Base-by-base conservation (phyloP, 1,284 basidiomycete species). In the Anthracocystis panici-leucophaei region DNA sequence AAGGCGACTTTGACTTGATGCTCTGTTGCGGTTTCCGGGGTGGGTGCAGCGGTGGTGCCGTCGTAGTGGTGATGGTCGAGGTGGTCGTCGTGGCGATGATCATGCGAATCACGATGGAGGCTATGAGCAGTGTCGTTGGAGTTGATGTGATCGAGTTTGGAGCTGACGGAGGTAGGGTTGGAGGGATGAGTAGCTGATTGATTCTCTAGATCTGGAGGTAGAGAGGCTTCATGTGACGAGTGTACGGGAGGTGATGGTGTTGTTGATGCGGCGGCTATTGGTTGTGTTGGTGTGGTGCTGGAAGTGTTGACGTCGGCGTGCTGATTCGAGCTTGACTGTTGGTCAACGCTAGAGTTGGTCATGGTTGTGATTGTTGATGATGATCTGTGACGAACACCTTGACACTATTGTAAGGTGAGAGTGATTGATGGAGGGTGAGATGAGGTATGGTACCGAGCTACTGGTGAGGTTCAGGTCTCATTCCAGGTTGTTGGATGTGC, bases 1-100 rank as follows among this genome's bases (percentile, higher is more conserved):
- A 92, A 86, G 29, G 76, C n/a, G 27, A 64, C 67, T 51, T 75
- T 67, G 63, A 67, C 67, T 46, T 75, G 64, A 60, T 62, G 62
- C 49, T 66, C 72, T 14, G 72, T 63, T 14, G 40, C 49, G 20
- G 27, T 52, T 31, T 75, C 66, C 10, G 72, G 72, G 8, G 72
- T 75, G 1, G 71, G 62, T 25, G 63, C 63, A 3, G 49, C 53
- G 11, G 66, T 63, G 44, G 72, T 70, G 29, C 18, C 45, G 21
- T 63, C 63, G 46, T 59, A 56, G 31, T 73, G 33, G 16, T 58
- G 40, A 42, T 65, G 51, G 29, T 55, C 14, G 21, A 42, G 11
- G 21, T 57, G 41, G 0, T 51, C 42, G 16, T 35, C 18, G 33
- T 57, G 33, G 21, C n/a, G 33, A 14, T 29, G 18, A 48, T 55